Conservation (phyloP, 169 alveolate species). For the Plasmodium adleri region DNA sequence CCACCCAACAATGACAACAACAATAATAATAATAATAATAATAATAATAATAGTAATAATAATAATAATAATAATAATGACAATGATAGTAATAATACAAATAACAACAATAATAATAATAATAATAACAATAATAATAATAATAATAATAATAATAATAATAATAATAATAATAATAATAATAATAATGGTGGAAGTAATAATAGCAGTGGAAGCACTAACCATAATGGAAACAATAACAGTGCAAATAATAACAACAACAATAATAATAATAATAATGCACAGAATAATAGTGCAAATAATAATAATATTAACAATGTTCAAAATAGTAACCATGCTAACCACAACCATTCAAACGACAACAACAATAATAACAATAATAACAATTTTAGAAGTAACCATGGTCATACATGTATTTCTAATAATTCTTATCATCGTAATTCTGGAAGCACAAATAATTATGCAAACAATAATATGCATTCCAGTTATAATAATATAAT, state of each 20-base stretch:
- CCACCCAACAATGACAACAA: slow-evolving; percentile 3
- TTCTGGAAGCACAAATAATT: too few relatives aligned
- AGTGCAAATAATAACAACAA: not conserved
- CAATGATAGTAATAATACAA: not conserved
- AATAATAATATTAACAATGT: not conserved
- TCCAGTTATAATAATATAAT: too few relatives aligned
- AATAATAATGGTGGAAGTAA: not conserved
- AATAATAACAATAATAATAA: not conserved
- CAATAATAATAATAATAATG: not conserved
- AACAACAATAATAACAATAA: too few relatives aligned
- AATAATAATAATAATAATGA: slow-evolving; percentile 7
- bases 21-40: slow-evolving; percentile 17
- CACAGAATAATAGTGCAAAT: not conserved
- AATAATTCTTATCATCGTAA: too few relatives aligned
- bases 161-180: not conserved
- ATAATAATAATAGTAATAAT: slow-evolving; percentile 6
- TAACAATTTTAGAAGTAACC: too few relatives aligned
- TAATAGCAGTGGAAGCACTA: slow-evolving; percentile 2
- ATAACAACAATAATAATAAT: slow-evolving; percentile 18
- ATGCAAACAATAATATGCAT: too few relatives aligned
- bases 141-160: slow-evolving; percentile 7
- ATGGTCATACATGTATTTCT: too few relatives aligned
- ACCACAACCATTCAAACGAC: too few relatives aligned
- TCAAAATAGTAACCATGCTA: too few relatives aligned
- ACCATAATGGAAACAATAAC: not conserved